Conservation (phyloP, 2,329 filamentous ascomycete species). For the Teratosphaeria destructans region DNA sequence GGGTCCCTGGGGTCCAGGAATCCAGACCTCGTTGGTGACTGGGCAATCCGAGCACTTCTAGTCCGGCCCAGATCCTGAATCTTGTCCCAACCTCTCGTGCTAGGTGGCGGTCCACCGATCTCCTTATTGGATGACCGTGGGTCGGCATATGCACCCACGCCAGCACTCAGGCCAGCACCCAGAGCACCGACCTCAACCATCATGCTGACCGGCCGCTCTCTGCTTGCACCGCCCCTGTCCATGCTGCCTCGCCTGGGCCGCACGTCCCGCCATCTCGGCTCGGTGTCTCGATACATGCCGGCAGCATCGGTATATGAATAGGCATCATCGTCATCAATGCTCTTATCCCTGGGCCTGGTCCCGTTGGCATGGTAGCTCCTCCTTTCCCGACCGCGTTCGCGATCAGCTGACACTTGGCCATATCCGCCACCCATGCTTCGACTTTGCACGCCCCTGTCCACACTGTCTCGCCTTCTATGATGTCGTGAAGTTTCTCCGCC, state of each 20-base stretch:
- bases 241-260: conserved; percentile 35
- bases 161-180: conserved; percentile 27
- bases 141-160: conserved; percentile 23
- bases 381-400: conserved; percentile 17
- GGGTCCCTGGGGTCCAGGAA: conserved; percentile 25
- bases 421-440: conserved; percentile 7
- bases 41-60: conserved; percentile 32
- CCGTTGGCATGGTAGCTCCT: conserved; percentile 20
- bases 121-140: conserved; percentile 25
- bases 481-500: conserved; percentile 29
- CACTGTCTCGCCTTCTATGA: conserved; percentile 23
- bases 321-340: conserved; percentile 31
- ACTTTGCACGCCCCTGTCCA: conserved; percentile 18
- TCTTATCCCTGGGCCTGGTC: conserved; percentile 15
- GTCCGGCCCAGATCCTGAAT: conserved; percentile 43
- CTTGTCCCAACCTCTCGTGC: conserved; percentile 61
- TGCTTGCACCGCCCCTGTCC: conserved; percentile 28
- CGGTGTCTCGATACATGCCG: conserved; percentile 41
- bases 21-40: conserved; percentile 18
- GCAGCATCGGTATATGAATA: conserved; percentile 42
- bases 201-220: conserved; percentile 34
- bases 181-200: background rate
- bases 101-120: conserved; percentile 48
- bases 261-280: conserved; percentile 33
- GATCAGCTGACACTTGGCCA: background rate